Base-by-base conservation (phyloP, 805 yeast species). In the Cyberlindnera meyerae region DNA sequence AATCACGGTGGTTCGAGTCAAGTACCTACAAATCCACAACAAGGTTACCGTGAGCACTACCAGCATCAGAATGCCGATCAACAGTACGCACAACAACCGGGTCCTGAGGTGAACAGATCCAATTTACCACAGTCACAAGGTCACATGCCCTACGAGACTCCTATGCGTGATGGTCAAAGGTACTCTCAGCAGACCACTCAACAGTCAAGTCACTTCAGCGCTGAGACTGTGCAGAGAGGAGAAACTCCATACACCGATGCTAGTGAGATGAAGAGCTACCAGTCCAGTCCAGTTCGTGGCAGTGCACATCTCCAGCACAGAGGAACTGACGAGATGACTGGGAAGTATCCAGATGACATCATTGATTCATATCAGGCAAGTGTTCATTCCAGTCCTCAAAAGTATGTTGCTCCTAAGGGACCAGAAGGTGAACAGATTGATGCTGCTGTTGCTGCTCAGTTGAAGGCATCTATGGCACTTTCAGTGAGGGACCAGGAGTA, bases 331-430 rank as follows among this genome's bases (percentile, higher is more conserved):
- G n/a, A n/a, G n/a, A n/a, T n/a, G 15, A 36, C 45, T 2, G 36
- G 24, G 32, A 43, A 42, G 37, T 50, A 50, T 33, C 49, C 56
- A 9, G 52, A 47, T 6, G 49, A 54, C 31, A 50, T 54, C 18
- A 48, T 52, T 31, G 57, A 52, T 18, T 39, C 49, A 3, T 52
- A 52, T 15, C 39, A 38, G 42, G 24, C 39, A 33, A 46, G 44
- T 16, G 32, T n/a, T 8, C 21, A 31, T 18, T 35, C 39, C 8
- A 36, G 39, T 18, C 43, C 46, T 5, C 36, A 34, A 18, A 38
- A 34, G 31, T 14, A 18, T 8, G 28, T 37, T 4, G 31, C 29
- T 12, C 8, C 38, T 15, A 29, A 45, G 13, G 36, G 42, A 7
- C 24, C 18, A 3, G 34, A 25, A 24, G 15, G 18, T 11, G 15